Conservation (phyloP, 495 filamentous ascomycete species). For the Sporormia fimetaria region DNA sequence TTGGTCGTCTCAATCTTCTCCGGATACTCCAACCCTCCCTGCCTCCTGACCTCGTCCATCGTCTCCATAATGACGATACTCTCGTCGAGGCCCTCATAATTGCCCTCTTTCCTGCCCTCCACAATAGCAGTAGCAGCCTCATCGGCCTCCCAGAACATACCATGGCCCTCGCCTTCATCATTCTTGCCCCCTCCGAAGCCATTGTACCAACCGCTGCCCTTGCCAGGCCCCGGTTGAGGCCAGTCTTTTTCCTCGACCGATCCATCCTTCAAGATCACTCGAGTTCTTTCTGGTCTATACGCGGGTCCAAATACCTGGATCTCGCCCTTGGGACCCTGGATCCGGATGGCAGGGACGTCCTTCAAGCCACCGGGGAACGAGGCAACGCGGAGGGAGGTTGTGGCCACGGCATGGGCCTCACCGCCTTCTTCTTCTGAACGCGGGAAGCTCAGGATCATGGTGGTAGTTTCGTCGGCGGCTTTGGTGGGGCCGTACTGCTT, state of each 20-base stretch:
- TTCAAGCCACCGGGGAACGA: constrained; percentile 51
- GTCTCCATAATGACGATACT: constrained; percentile 87
- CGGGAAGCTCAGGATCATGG: constrained; percentile 69
- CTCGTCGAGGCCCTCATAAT: constrained; percentile 62
- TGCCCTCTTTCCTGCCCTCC: constrained; percentile 74
- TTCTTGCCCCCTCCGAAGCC: constrained; percentile 24
- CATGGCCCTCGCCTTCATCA: constrained; percentile 46
- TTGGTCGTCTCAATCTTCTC: constrained; percentile 71
- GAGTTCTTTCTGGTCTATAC: constrained; percentile 56
- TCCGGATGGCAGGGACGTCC: constrained; percentile 59
- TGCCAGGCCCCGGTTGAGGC: constrained; percentile 38
- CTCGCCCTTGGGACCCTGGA: constrained; percentile 79
- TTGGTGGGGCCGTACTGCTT: constrained; percentile 59
- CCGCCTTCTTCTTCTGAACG: constrained; percentile 31
- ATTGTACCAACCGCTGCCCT: constrained; percentile 22
- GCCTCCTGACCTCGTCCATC: constrained; percentile 80
- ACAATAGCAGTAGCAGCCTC: constrained; percentile 72
- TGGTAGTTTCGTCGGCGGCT: constrained; percentile 73
- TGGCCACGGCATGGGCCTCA: constrained; percentile 62
- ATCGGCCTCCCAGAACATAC: constrained; percentile 96
- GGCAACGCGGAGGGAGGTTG: constrained; percentile 55
- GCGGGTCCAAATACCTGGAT: constrained; percentile 72
- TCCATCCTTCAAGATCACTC: constrained; percentile 32
- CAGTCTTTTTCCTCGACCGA: constrained; percentile 30
- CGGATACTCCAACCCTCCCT: constrained; percentile 70